Percentiles rank a stretch among this genome's conserved stretches.
Conservation (phyloP, 352 stramenopile species). For the Pythium biforme region DNA sequence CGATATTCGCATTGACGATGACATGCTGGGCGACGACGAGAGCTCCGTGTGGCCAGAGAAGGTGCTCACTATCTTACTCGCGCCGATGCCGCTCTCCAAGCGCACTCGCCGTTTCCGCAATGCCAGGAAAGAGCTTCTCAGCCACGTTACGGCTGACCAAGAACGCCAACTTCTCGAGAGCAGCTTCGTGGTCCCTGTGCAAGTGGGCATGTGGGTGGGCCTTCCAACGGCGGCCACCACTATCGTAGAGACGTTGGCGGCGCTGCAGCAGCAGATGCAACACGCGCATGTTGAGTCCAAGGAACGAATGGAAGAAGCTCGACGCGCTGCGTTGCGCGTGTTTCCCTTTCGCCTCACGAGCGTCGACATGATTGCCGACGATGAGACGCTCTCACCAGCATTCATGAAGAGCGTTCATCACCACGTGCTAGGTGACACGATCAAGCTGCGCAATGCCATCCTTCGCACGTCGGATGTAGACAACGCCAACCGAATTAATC, state of each 20-base stretch:
- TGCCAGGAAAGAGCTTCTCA: not conserved
- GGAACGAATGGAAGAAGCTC: constrained; percentile 1
- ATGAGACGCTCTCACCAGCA: not conserved
- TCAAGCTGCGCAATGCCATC: not conserved
- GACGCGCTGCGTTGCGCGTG: constrained; percentile 2
- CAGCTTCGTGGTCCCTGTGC: constrained; percentile 2
- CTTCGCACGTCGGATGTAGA: not conserved
- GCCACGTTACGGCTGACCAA: not conserved
- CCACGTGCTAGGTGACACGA: not conserved
- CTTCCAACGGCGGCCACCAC: not conserved
- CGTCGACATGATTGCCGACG: not conserved
- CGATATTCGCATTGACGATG: not conserved
- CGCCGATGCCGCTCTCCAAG: constrained; percentile 1
- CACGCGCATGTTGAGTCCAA: not conserved
- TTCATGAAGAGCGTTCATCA: not conserved
- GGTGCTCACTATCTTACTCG: not conserved
- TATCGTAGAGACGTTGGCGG: not conserved
- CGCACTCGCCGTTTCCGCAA: constrained; percentile 7
- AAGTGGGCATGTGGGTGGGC: not conserved
- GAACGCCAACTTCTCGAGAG: not conserved
- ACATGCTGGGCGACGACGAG: not conserved
- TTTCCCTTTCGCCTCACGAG: constrained; percentile 5
- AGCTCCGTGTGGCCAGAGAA: not conserved
- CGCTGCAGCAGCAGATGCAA: not conserved
- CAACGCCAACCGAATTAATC: not conserved